Percentiles rank a stretch among this genome's conserved stretches.
phyloP scores from a whole-genome alignment of 257 asterid genomes.

The Solanum arcanum region DNA sequence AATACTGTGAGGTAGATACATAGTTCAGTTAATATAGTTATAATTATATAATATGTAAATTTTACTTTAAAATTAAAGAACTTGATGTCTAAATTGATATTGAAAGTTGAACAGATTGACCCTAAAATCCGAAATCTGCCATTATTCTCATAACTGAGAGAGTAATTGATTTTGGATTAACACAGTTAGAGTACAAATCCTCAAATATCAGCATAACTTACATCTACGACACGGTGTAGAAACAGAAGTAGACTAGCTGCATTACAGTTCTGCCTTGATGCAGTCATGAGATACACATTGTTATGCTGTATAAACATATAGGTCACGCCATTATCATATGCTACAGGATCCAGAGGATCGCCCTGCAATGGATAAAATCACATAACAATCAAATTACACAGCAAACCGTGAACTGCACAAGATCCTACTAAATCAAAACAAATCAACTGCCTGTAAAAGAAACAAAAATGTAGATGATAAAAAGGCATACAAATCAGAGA shows the following conservation, averaged over 20 bases:
- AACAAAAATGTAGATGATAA: background rate
- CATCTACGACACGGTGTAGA: constrained; percentile 97
- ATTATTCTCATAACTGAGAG: background rate
- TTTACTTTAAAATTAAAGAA: background rate
- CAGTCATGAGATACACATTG: constrained; percentile 97
- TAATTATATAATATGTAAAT: background rate
- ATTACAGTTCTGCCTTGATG: constrained; percentile 96
- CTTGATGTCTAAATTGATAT: background rate
- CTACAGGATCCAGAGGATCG: constrained; percentile 96
- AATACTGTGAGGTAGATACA: background rate
- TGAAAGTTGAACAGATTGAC: background rate
- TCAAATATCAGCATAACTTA: constrained; percentile 35
- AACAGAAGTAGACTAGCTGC: constrained; percentile 95
- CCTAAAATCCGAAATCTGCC: background rate
- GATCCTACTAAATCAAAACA: background rate
- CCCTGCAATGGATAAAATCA: constrained; percentile 45
- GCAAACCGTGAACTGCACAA: background rate
- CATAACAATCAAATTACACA: constrained; percentile 2
- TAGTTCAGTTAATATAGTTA: background rate
- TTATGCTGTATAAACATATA: constrained; percentile 96
- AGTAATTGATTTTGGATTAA: background rate
- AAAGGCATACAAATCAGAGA: background rate
- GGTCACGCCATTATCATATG: constrained; percentile 72
- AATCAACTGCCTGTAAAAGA: background rate
- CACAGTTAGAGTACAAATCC: background rate